Base-by-base conservation (phyloP, 225 moss, liverwort and hornwort genomes). In the Marchantia polymorpha region DNA sequence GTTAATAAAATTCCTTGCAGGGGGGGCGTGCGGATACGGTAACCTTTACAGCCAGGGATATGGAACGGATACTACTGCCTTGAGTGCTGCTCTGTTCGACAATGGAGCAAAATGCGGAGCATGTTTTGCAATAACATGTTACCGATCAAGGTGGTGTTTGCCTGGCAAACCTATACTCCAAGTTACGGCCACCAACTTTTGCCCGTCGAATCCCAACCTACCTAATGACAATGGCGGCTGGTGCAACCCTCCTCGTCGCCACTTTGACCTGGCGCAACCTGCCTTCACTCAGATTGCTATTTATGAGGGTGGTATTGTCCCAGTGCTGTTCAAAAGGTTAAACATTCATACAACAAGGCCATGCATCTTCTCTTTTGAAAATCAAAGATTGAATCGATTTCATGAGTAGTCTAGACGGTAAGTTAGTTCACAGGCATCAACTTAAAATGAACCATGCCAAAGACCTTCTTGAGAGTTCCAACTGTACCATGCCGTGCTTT, bases 171-270 rank as follows among this genome's bases (percentile, higher is more conserved):
- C 83, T 77, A 64, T 68, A 19, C 83, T 93, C 63, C 87, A 90
- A 52, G 92, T 95, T 79, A 95, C 93, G 31, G 93, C 90, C 69
- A 95, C 93, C 73, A 95, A 92, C 74, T 95, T 95, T 74, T 95
- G 93, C 76, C 95, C 95, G 75, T 89, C 93, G 56, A 95, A 93
- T 74, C 77, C 65, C 13, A 74, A 54, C 81, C 20, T 70, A 59
- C 81, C 79, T 9, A 87, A 76, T 56, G 87, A 88, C 75, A 67
- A 82, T 53, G 95, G 95, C 52, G 93, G 95, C 79, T 95, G 95
- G 95, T 95, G 95, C 71, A 95, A 95, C 73, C 90, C 87, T 63
- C 95, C 95, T 22, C 73, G 84, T 79, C 91, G 90, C 68, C 95
- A 95, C 78, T 92, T 93, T 80, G 93, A 95, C 77, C 92, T 95